Base-by-base conservation (phyloP, 176 grass and related monocot species). In the Dendrocalamus sinicus region DNA sequence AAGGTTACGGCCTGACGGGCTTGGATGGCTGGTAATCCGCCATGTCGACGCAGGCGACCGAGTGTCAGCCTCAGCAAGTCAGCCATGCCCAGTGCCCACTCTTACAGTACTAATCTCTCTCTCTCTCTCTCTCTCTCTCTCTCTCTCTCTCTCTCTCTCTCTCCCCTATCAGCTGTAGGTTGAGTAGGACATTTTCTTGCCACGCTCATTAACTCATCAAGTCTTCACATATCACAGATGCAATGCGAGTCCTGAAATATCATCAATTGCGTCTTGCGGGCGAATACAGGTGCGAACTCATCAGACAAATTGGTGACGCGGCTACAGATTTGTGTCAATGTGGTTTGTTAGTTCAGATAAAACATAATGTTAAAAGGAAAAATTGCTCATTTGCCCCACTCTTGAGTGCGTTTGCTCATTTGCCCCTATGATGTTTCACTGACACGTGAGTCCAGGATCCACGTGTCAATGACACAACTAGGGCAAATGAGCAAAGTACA, bases 41-140 rank as follows among this genome's bases (percentile, higher is more conserved):
- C 88, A 89, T 41, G 82, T 89, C 82, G 81, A 89, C 69, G 47
- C 12, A 17, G 7, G 24, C 26, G 65, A 17, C 5, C 12, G 2
- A 28, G 43, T 17, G 24, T 63, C 60, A 41, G 12, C 46, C 6
- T 67, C 73, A 2, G 10, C 5, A 20, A 83, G 35, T 72, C 76
- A 47, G 26, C 57, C n/a, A 23, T 19, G 39, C 41, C 41, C 46
- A 13, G 3, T 48, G 46, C 12, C 48, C 54, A 54, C 45, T 45
- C 20, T 24, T 26, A 1, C 22, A 35, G 32, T 35, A 0, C 1
- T 9, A 45, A 7, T 12, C 58, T 54, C 52, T 15, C 51, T 8
- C 17, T 19, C 15, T 3, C 20, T 9, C 20, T 2, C 30, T 32
- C 30, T 12, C 58, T 54, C 52, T 15, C 51, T 8, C 17, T 19